Evolutionary conservation across 2,329 filamentous ascomycete genomes (phyloP), one percentile per base, ranked within the genome.

Genomic region (Emmonsiellopsis sp.): DNA sequence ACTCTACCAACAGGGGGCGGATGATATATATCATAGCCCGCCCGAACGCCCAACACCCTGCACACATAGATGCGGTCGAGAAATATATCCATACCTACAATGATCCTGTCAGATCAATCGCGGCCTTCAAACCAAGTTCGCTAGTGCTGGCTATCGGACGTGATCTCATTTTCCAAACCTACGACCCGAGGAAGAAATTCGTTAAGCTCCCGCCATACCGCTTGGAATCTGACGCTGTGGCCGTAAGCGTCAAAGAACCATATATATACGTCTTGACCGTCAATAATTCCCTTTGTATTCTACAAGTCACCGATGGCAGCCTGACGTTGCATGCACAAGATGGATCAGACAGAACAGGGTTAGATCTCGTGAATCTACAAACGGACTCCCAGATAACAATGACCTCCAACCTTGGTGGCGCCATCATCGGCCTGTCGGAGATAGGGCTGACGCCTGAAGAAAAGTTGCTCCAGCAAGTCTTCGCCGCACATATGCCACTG

Each of bases 221-320:
- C 9, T 61, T 80, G 6, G 71, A 75, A 2, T 81, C 78, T 2
- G 65, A 72, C 2, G 79, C 74, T 3, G 66, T 78, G 6, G 71
- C 76, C 6, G 69, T 83, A 42, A 76, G 76, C 1, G 70, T 75
- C 11, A 65, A 69, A 7, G 65, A 67, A 2, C 66, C 70, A 1
- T 71, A 73, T 27, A 71, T 84, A 32, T 77, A 80, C 55, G 69
- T 83, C 46, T 77, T 80, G 1, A 83, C 79, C 1, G 64, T 72
- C 2, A 65, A 69, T 40, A 76, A 83, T 56, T 83, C 80, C 0
- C 69, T 82, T 9, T 64, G 78, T 33, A 70, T 75, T 21, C 72
- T 77, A 39, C 64, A 73, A 54, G 62, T 77, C 7, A 57, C 61
- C 54, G 47, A 68, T n/a, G 62, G 65, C 11, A 65, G 63, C 11